Conservation (phyloP, 345 rosid species). For the Populus davidiana region DNA sequence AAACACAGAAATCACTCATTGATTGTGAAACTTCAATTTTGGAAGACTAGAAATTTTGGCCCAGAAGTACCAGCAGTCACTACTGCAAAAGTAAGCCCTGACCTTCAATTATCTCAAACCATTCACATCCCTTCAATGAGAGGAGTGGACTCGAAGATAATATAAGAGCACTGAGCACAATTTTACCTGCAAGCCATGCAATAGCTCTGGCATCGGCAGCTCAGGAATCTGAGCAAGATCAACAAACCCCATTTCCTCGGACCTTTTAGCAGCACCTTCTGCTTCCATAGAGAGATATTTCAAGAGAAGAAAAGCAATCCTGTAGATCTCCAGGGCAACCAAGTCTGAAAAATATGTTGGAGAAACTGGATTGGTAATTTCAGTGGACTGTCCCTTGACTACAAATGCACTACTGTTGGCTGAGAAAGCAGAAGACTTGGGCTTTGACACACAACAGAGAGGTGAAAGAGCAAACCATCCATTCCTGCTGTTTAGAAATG, state of each 20-base stretch:
- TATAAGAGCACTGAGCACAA: not conserved
- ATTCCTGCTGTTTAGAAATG: conserved; percentile 55
- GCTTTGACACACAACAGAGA: conserved; percentile 46
- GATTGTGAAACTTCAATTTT: not conserved
- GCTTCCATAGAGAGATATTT: conserved; percentile 87
- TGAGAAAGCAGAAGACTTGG: conserved; percentile 40
- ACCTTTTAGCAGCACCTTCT: conserved; percentile 72
- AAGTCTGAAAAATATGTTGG: conserved; percentile 69
- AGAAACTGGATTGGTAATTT: conserved; percentile 33
- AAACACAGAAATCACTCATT: not conserved
- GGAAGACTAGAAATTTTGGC: not conserved
- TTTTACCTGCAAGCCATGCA: conserved; percentile 86
- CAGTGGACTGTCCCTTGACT: conserved; percentile 47
- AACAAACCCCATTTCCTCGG: conserved; percentile 77
- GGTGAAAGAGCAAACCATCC: conserved; percentile 93
- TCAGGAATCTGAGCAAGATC: conserved; percentile 89
- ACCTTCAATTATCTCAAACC: not conserved
- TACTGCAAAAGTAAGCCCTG: not conserved
- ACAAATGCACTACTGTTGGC: conserved; percentile 42
- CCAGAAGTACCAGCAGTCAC: not conserved
- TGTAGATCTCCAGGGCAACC: conserved; percentile 77
- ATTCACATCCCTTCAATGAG: not conserved
- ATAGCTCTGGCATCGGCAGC: conserved; percentile 93
- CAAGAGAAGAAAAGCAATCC: conserved; percentile 64
- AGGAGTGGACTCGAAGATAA: not conserved